Conservation (phyloP, 108 stramenopile species). For the Asterionellopsis glacialis region DNA sequence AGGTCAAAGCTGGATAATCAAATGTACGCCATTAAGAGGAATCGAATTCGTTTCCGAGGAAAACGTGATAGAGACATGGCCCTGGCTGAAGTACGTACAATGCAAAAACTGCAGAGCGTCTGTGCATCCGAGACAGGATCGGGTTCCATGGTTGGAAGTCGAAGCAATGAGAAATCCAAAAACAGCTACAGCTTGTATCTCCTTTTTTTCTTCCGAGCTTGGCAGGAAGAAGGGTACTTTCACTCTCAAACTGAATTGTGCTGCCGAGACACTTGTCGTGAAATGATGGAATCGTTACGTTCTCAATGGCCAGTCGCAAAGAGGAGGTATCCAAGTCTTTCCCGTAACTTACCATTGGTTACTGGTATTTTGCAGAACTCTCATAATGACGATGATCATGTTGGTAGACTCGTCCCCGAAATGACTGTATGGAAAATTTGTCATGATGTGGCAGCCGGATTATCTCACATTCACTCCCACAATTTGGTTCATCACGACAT, state of each 20-base stretch:
- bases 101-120: slow-evolving; percentile 72
- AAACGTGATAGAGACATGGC: slow-evolving; percentile 71
- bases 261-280: slow-evolving; percentile 72
- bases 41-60: slow-evolving; percentile 75
- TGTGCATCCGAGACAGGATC: slow-evolving; percentile 4
- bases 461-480: slow-evolving; percentile 72
- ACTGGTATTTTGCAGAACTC: slow-evolving; percentile 10
- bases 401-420: slow-evolving; percentile 56
- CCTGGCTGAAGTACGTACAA: slow-evolving; percentile 70
- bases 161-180: slow-evolving; percentile 12
- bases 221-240: slow-evolving; percentile 83
- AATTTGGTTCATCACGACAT: slow-evolving; percentile 81
- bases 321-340: slow-evolving; percentile 61
- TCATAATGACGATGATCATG: slow-evolving; percentile 12
- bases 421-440: slow-evolving; percentile 76
- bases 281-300: slow-evolving; percentile 57
- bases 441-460: slow-evolving; percentile 76
- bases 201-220: slow-evolving; percentile 76
- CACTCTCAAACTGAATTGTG: slow-evolving; percentile 83
- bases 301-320: slow-evolving; percentile 45
- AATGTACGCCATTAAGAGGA: slow-evolving; percentile 76
- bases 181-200: slow-evolving; percentile 62
- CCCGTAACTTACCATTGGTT: slow-evolving; percentile 11
- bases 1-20: slow-evolving; percentile 45
- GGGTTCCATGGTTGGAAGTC: background rate